Conservation (phyloP, 1,284 basidiomycete species). For the Leccinum solheimii region DNA sequence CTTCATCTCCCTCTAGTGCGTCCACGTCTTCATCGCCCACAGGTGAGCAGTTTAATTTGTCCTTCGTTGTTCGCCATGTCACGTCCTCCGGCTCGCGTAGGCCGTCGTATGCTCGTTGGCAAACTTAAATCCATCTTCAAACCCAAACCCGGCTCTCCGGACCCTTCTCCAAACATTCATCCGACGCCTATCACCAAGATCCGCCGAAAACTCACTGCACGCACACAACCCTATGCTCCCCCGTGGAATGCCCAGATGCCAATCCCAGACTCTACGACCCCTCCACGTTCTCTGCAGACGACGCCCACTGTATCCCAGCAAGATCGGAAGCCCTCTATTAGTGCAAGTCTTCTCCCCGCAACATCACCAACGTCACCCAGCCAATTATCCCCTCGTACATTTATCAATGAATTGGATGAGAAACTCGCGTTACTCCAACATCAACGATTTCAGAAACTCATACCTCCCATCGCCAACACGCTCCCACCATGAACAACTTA, state of each 20-base stretch:
- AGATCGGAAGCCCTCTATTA: not conserved
- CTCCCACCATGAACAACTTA: not conserved
- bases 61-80: not conserved
- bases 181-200: constrained; percentile 12
- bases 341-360: not conserved
- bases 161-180: not conserved
- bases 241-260: constrained; percentile 44
- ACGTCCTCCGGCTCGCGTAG: not conserved
- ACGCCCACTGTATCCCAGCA: not conserved
- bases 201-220: constrained; percentile 24
- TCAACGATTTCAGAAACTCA: constrained; percentile 2
- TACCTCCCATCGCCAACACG: not conserved
- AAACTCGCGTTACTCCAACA: constrained; percentile 24
- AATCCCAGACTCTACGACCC: constrained; percentile 6
- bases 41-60: constrained; percentile 1
- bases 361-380: not conserved
- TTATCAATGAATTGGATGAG: constrained; percentile 24
- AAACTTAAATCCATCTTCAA: constrained; percentile 31
- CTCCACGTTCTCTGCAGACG: constrained; percentile 9
- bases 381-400: constrained; percentile 20
- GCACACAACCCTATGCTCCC: constrained; percentile 45
- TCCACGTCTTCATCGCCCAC: not conserved
- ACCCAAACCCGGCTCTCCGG: constrained; percentile 16
- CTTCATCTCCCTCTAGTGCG: not conserved
- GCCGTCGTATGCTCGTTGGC: constrained; percentile 13